Percentiles rank a stretch among this genome's conserved stretches.
phyloP scores from a whole-genome alignment of 2,329 filamentous ascomycete genomes.

The Stagonosporopsis tanaceti region DNA sequence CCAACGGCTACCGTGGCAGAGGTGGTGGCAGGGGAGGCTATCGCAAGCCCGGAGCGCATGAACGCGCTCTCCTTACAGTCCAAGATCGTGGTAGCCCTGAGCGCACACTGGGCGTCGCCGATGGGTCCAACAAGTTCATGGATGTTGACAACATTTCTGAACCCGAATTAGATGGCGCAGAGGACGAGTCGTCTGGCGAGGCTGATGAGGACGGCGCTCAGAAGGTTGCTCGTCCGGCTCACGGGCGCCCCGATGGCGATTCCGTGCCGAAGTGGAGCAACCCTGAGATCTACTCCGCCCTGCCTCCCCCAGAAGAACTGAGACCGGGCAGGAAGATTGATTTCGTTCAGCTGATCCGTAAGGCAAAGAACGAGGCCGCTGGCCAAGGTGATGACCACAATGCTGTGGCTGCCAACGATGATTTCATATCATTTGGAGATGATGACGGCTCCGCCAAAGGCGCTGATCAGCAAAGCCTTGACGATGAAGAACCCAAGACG shows the following conservation, averaged over 20 bases:
- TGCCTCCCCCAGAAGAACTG: slow-evolving; percentile 78
- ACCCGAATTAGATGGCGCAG: slow-evolving; percentile 47
- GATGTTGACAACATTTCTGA: slow-evolving; percentile 51
- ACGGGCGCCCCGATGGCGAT: slow-evolving; percentile 39
- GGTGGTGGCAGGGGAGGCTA: slow-evolving; percentile 27
- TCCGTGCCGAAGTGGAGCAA: slow-evolving; percentile 86
- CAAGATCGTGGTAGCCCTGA: slow-evolving; percentile 54
- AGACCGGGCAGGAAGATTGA: slow-evolving; percentile 78
- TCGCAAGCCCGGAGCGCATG: slow-evolving; percentile 49
- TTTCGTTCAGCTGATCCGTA: slow-evolving; percentile 89
- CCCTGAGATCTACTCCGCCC: slow-evolving; percentile 88
- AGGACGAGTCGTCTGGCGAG: slow-evolving; percentile 38
- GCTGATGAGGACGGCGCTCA: slow-evolving; percentile 29
- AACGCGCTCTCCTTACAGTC: slow-evolving; percentile 55
- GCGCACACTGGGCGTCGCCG: slow-evolving; percentile 54
- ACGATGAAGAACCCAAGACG: slow-evolving; percentile 28
- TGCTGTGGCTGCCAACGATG: slow-evolving; percentile 62
- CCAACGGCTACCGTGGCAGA: slow-evolving; percentile 23
- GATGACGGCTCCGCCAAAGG: slow-evolving; percentile 61
- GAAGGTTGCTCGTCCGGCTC: slow-evolving; percentile 35
- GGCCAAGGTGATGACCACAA: slow-evolving; percentile 64
- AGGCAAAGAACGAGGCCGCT: slow-evolving; percentile 72
- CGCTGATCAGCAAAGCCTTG: slow-evolving; percentile 20
- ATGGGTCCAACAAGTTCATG: slow-evolving; percentile 52
- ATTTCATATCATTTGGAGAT: slow-evolving; percentile 89